These are phyloP conservation scores for Fusarium poae DNA, from an alignment of 2,329 filamentous ascomycete species.

Conservation along the genomic window DNA sequence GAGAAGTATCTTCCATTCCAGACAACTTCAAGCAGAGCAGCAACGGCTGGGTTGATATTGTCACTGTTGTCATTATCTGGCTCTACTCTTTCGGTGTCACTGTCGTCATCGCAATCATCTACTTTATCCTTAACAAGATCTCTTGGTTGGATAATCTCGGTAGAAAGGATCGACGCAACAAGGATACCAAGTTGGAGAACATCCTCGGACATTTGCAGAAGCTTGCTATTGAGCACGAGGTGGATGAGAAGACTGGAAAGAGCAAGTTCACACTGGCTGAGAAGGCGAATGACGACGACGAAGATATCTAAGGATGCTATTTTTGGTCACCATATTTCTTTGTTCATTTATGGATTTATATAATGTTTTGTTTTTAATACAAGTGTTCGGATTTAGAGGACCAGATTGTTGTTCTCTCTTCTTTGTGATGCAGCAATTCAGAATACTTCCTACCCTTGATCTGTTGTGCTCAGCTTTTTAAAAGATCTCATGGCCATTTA, in stretches of 20 bases:
- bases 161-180: constrained; percentile 27
- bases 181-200: constrained; percentile 34
- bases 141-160: constrained; percentile 32
- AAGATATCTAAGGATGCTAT: constrained; percentile 14
- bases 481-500: background rate
- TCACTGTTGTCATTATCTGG: constrained; percentile 31
- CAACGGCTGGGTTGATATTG: constrained; percentile 32
- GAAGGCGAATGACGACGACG: constrained; percentile 28
- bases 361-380: background rate
- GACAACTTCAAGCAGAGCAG: constrained; percentile 27
- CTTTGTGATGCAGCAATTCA: background rate
- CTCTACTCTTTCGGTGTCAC: constrained; percentile 33
- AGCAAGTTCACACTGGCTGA: constrained; percentile 20
- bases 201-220: constrained; percentile 31
- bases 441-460: too few relatives aligned
- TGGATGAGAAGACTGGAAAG: constrained; percentile 36
- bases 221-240: constrained; percentile 32
- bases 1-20: constrained; percentile 1
- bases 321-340: background rate
- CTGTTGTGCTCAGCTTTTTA: background rate
- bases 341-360: background rate
- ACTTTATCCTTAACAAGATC: constrained; percentile 35
- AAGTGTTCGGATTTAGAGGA: background rate
- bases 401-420: background rate
- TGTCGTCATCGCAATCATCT: constrained; percentile 30